These are phyloP conservation scores for Ballota nigra DNA, from an alignment of 257 asterid species.

Conservation along the genomic window DNA sequence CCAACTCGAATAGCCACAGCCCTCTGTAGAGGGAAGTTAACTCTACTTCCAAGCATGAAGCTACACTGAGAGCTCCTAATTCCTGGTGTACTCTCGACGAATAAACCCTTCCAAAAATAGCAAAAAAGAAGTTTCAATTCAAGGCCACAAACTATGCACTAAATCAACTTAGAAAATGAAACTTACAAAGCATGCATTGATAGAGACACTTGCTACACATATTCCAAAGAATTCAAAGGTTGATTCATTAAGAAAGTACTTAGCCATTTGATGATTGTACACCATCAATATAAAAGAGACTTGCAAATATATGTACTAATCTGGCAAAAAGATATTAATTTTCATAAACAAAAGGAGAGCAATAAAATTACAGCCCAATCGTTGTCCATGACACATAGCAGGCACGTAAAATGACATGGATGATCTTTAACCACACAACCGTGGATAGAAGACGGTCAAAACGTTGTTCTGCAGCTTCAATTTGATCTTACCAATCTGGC, in stretches of 20 bases:
- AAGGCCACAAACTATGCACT: background rate
- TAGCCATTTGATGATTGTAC: background rate
- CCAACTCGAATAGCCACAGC: conserved; percentile 43
- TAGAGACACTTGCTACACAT: background rate
- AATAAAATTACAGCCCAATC: background rate
- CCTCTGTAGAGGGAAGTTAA: conserved; percentile 59
- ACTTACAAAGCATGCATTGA: background rate
- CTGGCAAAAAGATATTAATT: background rate
- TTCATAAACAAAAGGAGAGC: background rate
- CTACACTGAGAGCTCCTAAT: conserved; percentile 77
- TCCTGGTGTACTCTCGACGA: conserved; percentile 47
- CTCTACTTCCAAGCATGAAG: conserved; percentile 65
- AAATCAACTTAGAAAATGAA: background rate
- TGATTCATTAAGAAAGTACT: background rate
- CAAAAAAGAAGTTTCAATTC: background rate
- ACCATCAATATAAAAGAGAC: background rate
- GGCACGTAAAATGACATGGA: background rate
- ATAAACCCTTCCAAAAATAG: conserved; percentile 53
- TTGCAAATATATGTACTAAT: background rate
- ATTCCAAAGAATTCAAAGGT: background rate
- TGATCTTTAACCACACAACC: background rate
- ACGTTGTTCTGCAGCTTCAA: background rate
- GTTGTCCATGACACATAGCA: background rate
- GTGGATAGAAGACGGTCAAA: background rate
- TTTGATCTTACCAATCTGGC: background rate